Base-by-base conservation (phyloP, 306 rosid genomes). In the Castanospermum australe region DNA sequence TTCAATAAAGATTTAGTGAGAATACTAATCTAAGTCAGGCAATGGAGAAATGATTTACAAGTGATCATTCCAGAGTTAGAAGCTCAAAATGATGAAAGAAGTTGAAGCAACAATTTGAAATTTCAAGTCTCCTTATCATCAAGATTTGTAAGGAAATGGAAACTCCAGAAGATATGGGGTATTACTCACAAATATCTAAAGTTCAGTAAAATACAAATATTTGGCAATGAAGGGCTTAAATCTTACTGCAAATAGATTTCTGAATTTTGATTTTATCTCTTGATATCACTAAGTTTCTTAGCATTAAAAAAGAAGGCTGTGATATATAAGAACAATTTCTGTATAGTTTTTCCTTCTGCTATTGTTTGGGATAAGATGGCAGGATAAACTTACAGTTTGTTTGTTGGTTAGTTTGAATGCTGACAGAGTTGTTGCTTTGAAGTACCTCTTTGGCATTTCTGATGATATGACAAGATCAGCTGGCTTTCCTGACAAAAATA, bases 361-460 rank as follows among this genome's bases (percentile, higher is more conserved):
- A 2, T 73, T 78, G 22, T 56, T 62, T 79, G 70, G 71, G 69
- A 52, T 35, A 14, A 25, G 76, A 22, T 82, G 41, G 79, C 75
- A 39, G 67, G 75, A 51, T 62, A 61, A n/a, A 83, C 80, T 92
- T 41, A 88, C 76, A 12, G 63, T 84, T 88, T 84, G 59, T 83
- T 76, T 86, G 77, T 86, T 87, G 88, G 80, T 77, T 83, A 90
- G 96, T 82, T 90, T 93, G 90, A 75, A 86, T 80, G 65, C 87
- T 73, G 90, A 91, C 85, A 89, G 90, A 86, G 92, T 93, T 79
- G 84, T 73, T 39, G 83, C 77, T 2, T 78, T 95, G 90, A 95
- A 89, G 79, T 83, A 81, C 85, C 93, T 95, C 83, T 95, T 89
- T 87, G 99, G 98, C 78, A 65, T 91, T 78, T 76, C 89, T 55